Percentiles rank a stretch among this genome's conserved stretches.
phyloP scores from a whole-genome alignment of 805 yeast species.

The Pichia eremophila region DNA sequence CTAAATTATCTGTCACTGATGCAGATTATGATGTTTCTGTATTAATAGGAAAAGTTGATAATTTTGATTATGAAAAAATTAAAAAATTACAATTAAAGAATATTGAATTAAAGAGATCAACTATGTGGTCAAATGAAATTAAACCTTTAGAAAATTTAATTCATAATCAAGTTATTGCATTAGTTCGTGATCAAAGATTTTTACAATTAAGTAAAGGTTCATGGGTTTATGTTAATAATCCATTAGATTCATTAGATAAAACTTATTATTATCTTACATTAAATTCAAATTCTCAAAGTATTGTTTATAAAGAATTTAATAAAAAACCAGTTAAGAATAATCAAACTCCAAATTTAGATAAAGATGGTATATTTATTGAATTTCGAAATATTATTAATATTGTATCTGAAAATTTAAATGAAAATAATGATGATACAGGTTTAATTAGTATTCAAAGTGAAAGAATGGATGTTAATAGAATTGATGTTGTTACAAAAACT shows the following conservation, averaged over 20 bases:
- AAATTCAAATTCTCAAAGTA: conserved; percentile 55
- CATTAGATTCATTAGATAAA: conserved; percentile 20
- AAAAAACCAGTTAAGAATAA: conserved; percentile 23
- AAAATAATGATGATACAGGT: conserved; percentile 27
- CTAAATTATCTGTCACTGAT: neutral
- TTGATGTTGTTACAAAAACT: conserved; percentile 14
- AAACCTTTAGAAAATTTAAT: conserved; percentile 41
- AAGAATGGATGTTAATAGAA: conserved; percentile 28
- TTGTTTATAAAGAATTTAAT: conserved; percentile 52
- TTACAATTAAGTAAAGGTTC: conserved; percentile 65
- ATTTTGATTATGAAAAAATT: conserved; percentile 35
- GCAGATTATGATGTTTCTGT: conserved; percentile 1
- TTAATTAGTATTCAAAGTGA: conserved; percentile 46
- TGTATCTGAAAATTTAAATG: conserved; percentile 35
- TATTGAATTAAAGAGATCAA: conserved; percentile 28
- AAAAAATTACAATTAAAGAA: conserved; percentile 45
- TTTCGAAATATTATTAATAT: conserved; percentile 43
- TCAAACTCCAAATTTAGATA: conserved; percentile 46
- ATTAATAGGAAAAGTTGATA: conserved; percentile 10
- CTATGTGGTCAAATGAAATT: conserved; percentile 38
- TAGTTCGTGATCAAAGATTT: conserved; percentile 68
- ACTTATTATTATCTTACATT: conserved; percentile 42
- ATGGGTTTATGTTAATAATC: conserved; percentile 67
- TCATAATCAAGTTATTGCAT: conserved; percentile 50
- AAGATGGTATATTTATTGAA: conserved; percentile 44